Base-by-base conservation (phyloP, 2,329 filamentous ascomycete species). In the Cladobotryum protrusum region DNA sequence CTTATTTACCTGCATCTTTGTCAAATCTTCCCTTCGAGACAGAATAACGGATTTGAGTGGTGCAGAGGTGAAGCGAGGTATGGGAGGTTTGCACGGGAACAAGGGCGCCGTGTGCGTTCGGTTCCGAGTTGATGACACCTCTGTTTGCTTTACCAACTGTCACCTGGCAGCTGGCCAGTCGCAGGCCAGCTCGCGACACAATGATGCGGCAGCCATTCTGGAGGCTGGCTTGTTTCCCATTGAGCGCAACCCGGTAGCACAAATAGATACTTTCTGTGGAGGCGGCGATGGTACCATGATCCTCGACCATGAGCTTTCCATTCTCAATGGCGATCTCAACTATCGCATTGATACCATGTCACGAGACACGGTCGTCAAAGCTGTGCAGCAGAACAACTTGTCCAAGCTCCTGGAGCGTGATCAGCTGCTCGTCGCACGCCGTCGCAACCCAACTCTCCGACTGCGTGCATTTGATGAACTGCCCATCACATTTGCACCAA, bases 341-440 rank as follows among this genome's bases (percentile, higher is more conserved):
- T 99, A 99, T 67, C 90, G 93, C 54, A 97, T 99, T 61, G 93
- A 99, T 66, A 90, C 91, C 19, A 96, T 97, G 82, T 89, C 89
- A 15, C 87, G 93, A 45, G 89, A 97, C 61, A 90, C 88, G 0
- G 92, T 99, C 3, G 86, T 97, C 48, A 85, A 85, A 52, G 90
- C 89, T 1, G 82, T 97, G 45, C 85, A 87, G 55, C 78, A 85
- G 39, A 85, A 86, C 54, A 95, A 97, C 57, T 76, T 97, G 3
- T 63, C 76, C 24, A 95, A 96, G 63, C 79, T 99, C 1, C 82
- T 99, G 0, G 92, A 97, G 51, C 84, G 93, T 44, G 93, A 99
- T 63, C 93, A 99, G 65, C 77, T 99, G 5, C 82, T 97, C 2
- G 86, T 96, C 0, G 92, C 90, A 12, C 82, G 87, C 50, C 87